Base-by-base conservation (phyloP, 257 asterid genomes). In the Scutellaria minor region DNA sequence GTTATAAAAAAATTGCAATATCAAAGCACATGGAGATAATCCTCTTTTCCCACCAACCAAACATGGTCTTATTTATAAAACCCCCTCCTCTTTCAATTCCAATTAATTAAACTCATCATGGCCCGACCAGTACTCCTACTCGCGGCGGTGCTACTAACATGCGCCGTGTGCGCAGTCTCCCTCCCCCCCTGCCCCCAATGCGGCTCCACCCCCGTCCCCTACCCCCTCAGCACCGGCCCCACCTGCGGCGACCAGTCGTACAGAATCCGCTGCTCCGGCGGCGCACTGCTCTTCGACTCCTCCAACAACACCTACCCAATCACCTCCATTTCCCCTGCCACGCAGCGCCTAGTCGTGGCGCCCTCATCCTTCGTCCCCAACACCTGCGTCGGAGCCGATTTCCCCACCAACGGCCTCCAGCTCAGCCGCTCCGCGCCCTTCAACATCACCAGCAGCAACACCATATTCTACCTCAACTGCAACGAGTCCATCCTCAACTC, bases 361-460 rank as follows among this genome's bases (percentile, higher is more conserved):
- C 96, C 98, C 54, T 66, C 98, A 2, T 73, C 88, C 0, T 86
- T 91, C 76, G 12, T 78, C 52, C 93, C 90, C 37, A 69, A 76
- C 86, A 80, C 92, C 71, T 93, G 97, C 85, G 6, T 88, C 79
- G 79, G 96, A 6, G 68, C 83, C 45, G 98, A 93, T 60, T 63
- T 87, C 70, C 47, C 91, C 70, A 64, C 88, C 72, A 66, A 69
- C 71, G 97, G 98, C 48, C 72, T 93, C 73, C 96, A 86, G 83
- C 92, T 93, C 55, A 73, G 80, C 83, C 13, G 80, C 6, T 35
- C 91, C 20, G 77, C 85, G 2, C 98, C 98, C 39, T 93, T 93
- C 86, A 93, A 90, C 82, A 87, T 93, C 72, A 88, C 98, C 45
- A 67, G 90, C 70, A 85, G 95, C 76, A 93, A 90, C 89, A 93